phyloP scores from a whole-genome alignment of 164 flowering plant species.

The Akebia trifoliata region DNA sequence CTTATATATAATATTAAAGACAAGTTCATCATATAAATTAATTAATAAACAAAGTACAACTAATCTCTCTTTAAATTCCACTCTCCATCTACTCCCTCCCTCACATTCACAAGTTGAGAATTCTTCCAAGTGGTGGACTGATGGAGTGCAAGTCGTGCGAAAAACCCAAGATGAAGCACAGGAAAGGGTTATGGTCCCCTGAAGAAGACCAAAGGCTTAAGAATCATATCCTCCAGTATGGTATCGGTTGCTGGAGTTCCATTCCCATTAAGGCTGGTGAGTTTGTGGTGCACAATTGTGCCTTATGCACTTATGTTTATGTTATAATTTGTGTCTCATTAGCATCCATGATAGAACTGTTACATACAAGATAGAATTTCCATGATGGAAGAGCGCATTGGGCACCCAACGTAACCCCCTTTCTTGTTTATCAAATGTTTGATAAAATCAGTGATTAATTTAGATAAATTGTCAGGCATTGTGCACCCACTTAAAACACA shows the following conservation, averaged over 20 bases:
- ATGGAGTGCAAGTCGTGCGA: conserved; percentile 54
- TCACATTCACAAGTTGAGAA: conserved; percentile 1
- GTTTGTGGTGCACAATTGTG: conserved; percentile 1
- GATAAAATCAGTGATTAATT: too few species aligned
- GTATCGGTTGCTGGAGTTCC: conserved; percentile 85
- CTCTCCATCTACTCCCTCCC: not conserved
- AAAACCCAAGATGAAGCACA: conserved; percentile 42
- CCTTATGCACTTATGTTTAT: too few species aligned
- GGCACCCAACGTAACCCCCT: too few species aligned
- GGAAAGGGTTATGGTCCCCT: conserved; percentile 91
- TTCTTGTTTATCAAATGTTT: not conserved
- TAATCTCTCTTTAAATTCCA: conserved; percentile 1
- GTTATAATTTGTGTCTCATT: too few species aligned
- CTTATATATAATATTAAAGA: too few species aligned
- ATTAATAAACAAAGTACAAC: not conserved
- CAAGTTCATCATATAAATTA: too few species aligned
- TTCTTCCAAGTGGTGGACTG: not conserved
- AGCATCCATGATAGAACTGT: too few species aligned
- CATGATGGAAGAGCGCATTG: too few species aligned
- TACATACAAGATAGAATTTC: too few species aligned
- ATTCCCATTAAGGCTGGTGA: conserved; percentile 72
- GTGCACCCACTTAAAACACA: too few species aligned
- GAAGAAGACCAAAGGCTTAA: conserved; percentile 75
- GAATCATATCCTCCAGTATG: conserved; percentile 49
- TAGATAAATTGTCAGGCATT: too few species aligned